A percentile compares a stretch with the other conserved stretches of the same genome.
Evolutionary conservation across 177 flowering plant species (phyloP).

Genomic region (Vitis hybrid): DNA sequence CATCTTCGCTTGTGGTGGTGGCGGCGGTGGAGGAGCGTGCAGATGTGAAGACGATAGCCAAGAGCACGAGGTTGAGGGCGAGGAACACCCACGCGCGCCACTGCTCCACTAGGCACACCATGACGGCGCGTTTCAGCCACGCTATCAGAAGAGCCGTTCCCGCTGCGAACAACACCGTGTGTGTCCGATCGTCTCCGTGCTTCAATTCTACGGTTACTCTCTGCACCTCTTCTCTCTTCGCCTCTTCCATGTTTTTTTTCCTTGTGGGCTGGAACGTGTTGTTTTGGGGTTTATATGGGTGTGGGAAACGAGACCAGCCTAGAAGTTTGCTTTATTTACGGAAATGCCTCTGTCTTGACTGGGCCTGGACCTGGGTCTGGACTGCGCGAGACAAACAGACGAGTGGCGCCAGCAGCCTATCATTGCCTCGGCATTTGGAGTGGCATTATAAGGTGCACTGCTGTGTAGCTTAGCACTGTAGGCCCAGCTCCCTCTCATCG

Average conservation of each 20-base stretch:
- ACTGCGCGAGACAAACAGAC: too few relatives aligned
- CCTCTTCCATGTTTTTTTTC: neutral
- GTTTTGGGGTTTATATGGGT: neutral
- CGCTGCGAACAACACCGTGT: conserved; percentile 25
- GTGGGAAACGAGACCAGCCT: too few relatives aligned
- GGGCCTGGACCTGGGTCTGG: too few relatives aligned
- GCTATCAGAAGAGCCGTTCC: conserved; percentile 26
- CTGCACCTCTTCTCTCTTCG: conserved; percentile 4
- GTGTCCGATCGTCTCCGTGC: conserved; percentile 7
- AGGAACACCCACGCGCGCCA: conserved; percentile 62
- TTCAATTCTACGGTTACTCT: neutral
- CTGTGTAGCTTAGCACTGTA: too few relatives aligned
- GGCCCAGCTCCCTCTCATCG: too few relatives aligned
- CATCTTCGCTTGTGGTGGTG: neutral
- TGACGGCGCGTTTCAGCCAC: conserved; percentile 18
- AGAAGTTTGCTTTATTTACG: too few relatives aligned
- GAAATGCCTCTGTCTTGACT: too few relatives aligned
- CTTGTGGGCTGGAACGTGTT: neutral
- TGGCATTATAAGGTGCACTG: too few relatives aligned
- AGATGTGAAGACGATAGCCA: conserved; percentile 53
- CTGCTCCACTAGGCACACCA: conserved; percentile 37
- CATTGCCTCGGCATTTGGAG: too few relatives aligned
- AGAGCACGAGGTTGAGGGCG: conserved; percentile 47
- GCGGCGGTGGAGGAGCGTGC: conserved; percentile 1
- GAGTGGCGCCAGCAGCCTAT: too few relatives aligned